Percentiles rank a stretch among this genome's conserved stretches.
phyloP scores from a whole-genome alignment of 345 rosid species.

The Populus euphratica region DNA sequence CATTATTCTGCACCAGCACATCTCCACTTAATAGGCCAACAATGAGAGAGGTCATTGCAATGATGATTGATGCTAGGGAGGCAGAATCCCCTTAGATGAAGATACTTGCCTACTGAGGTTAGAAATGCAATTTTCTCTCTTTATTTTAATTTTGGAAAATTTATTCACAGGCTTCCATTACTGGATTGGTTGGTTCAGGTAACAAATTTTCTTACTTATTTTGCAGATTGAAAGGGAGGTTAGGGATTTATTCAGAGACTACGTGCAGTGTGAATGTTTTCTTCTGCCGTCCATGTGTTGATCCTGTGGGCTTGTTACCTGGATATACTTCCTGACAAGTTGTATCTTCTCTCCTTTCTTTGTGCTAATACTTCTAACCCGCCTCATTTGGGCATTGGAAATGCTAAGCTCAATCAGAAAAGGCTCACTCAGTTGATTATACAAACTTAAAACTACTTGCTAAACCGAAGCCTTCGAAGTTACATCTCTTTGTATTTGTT shows the following conservation, averaged over 20 bases:
- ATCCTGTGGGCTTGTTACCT: not conserved
- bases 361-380: not conserved
- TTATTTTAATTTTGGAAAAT: too few species aligned
- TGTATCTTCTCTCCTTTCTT: not conserved
- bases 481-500: not conserved
- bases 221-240: not conserved
- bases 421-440: not conserved
- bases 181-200: not conserved
- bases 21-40: not conserved
- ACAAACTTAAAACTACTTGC: too few species aligned
- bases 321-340: not conserved
- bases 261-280: too few species aligned
- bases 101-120: not conserved
- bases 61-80: not conserved
- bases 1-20: not conserved
- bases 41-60: not conserved
- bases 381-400: not conserved
- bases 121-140: not conserved
- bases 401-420: not conserved
- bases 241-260: not conserved
- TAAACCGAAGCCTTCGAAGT: not conserved
- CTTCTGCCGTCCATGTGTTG: not conserved
- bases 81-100: not conserved
- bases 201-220: not conserved
- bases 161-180: not conserved